Base-by-base conservation (phyloP, 768 basidiomycete genomes). In the Mrakia hoshinonis region DNA sequence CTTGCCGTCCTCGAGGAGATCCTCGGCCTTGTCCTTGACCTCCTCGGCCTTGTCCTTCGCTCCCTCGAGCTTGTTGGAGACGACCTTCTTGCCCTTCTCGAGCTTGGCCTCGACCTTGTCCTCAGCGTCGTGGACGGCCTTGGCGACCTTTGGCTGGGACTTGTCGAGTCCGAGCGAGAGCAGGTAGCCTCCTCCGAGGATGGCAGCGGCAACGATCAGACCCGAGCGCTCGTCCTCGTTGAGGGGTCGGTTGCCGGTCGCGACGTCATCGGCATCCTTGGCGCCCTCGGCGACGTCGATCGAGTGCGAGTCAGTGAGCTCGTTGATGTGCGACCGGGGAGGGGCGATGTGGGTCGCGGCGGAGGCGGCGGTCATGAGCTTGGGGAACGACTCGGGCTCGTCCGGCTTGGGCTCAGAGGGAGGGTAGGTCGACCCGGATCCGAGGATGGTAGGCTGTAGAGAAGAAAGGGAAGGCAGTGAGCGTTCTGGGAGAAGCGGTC, bases 381-480 rank as follows among this genome's bases (percentile, higher is more conserved):
- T 61, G 36, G 34, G 34, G 58, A 6, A 22, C 31, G 36, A 20
- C 12, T 60, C 58, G 31, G 58, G 34, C 31, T 31, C 9, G 18
- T 31, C 18, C 4, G 31, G 1, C 31, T 31, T 4, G 20, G 58
- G 34, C 15, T 29, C 31, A 36, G 58, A 61, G 34, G 58, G 58
- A 61, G 58, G 58, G 58, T 61, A 61, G 34, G 34, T 38, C 4
- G 34, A 36, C 22, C 58, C 58, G 20, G 58, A 6, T 6, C 58
- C 58, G 58, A 61, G 58, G 34, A 61, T 61, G 18, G 58, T 61
- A 22, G 58, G 58, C 58, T 61, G 58, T 12, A 22, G 49, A 51
- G 20, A 26, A 12, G 54, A 31, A 55, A 55, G n/a, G 54, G 4
- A 15, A 18, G 29, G 29, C 15, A 34, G 18, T 13, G 2, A 39